Conservation (phyloP, 768 basidiomycete species). For the Russula compacta region DNA sequence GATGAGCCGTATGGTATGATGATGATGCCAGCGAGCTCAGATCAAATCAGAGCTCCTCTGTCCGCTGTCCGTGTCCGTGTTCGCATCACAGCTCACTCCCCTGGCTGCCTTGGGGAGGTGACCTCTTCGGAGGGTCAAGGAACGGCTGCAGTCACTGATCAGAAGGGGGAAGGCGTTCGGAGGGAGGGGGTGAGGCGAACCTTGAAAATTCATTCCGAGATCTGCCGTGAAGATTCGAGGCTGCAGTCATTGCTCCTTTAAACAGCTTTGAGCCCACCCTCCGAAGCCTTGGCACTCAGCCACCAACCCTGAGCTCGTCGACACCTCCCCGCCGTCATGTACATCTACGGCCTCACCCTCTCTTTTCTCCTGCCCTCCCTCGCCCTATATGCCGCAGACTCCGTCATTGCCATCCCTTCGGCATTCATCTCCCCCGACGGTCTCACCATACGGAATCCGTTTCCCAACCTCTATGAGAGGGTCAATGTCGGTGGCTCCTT, state of each 20-base stretch:
- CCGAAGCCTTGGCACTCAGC: neutral
- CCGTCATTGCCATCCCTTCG: constrained; percentile 11
- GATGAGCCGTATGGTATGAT: no score
- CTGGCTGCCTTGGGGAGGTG: no score
- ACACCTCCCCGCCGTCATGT: constrained; percentile 13
- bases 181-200: neutral
- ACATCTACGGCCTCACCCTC: constrained; percentile 9
- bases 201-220: constrained; percentile 1
- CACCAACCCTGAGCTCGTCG: neutral
- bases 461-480: neutral
- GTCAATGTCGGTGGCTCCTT: neutral
- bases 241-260: neutral
- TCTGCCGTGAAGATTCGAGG: constrained; percentile 9
- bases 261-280: neutral
- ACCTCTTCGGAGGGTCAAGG: no score
- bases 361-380: constrained; percentile 16
- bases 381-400: constrained; percentile 11
- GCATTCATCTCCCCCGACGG: constrained; percentile 22
- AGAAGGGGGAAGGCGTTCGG: neutral
- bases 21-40: no score
- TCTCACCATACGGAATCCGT: neutral
- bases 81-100: no score
- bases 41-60: no score
- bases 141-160: no score
- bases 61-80: no score